A percentile compares a stretch with the other conserved stretches of the same genome.
Evolutionary conservation across 176 grass and related monocot species (phyloP).

Genomic region (Saccharum officinarum): DNA sequence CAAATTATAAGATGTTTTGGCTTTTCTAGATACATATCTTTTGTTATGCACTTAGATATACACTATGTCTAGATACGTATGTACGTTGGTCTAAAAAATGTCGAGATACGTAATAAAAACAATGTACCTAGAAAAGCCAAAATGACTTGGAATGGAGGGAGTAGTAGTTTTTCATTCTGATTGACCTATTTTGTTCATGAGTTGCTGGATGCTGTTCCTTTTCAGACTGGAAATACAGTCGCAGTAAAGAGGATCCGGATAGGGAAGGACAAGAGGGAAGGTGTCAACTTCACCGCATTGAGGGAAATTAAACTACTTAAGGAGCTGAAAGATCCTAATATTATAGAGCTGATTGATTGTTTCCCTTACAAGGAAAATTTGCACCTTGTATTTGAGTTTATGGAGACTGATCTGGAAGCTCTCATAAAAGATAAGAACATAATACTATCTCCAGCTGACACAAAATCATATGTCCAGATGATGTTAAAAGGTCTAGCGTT

Average conservation of each 20-base stretch:
- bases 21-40: not conserved
- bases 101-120: not conserved
- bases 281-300: slow-evolving; percentile 93
- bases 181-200: slow-evolving; percentile 25
- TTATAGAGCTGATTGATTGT: slow-evolving; percentile 90
- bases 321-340: slow-evolving; percentile 92
- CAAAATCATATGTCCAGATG: slow-evolving; percentile 97
- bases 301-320: slow-evolving; percentile 98
- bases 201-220: slow-evolving; percentile 13
- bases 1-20: not conserved
- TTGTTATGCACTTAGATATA: not conserved
- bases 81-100: not conserved
- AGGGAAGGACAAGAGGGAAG: slow-evolving; percentile 96
- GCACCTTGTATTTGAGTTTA: slow-evolving; percentile 97
- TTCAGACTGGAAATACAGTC: slow-evolving; percentile 88
- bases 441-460: slow-evolving; percentile 84
- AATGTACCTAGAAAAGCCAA: not conserved
- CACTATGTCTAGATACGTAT: not conserved
- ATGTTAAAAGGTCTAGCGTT: slow-evolving; percentile 88
- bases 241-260: slow-evolving; percentile 93
- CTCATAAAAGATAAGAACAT: slow-evolving; percentile 91
- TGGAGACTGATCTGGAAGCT: slow-evolving; percentile 97
- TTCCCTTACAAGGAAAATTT: slow-evolving; percentile 94
- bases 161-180: not conserved
- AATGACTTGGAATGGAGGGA: not conserved